Percentiles rank a stretch among this genome's conserved stretches.
These are phyloP conservation scores for Trichoderma lentiforme DNA, from an alignment of 2,329 filamentous ascomycete species.

Conservation along the genomic window DNA sequence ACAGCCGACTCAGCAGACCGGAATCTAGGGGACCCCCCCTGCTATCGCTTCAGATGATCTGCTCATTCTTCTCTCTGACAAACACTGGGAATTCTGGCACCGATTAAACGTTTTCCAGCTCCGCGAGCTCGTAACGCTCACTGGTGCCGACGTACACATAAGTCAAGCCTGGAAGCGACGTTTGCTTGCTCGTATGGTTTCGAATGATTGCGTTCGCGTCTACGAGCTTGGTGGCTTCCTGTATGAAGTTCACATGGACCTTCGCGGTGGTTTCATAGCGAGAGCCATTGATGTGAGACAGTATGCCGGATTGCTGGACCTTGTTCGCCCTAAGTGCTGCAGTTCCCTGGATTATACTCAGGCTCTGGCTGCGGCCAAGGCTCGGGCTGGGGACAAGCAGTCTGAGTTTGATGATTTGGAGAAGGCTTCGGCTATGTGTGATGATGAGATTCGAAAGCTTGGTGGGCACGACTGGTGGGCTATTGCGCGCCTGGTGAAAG, in stretches of 20 bases:
- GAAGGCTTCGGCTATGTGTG: background rate
- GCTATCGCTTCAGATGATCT: background rate
- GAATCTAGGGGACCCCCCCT: background rate
- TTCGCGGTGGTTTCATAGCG: background rate
- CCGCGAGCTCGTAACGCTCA: background rate
- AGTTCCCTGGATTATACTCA: background rate
- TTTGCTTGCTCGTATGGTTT: background rate
- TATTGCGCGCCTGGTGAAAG: background rate
- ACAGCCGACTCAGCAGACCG: background rate
- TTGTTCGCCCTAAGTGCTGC: background rate
- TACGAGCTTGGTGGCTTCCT: background rate
- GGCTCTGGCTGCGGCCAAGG: background rate
- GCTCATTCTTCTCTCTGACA: background rate
- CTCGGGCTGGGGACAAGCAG: background rate
- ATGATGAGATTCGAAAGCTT: background rate
- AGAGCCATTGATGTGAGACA: background rate
- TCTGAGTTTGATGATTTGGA: background rate
- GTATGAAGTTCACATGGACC: background rate
- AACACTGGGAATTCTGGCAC: background rate
- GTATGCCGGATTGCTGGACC: background rate
- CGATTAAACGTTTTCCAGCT: background rate
- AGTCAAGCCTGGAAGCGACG: background rate
- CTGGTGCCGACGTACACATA: background rate
- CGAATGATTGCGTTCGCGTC: background rate
- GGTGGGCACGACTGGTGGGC: background rate